A percentile compares a stretch with the other conserved stretches of the same genome.
Conservation (phyloP, 345 rosid species). For the Gynandropsis gynandra region DNA sequence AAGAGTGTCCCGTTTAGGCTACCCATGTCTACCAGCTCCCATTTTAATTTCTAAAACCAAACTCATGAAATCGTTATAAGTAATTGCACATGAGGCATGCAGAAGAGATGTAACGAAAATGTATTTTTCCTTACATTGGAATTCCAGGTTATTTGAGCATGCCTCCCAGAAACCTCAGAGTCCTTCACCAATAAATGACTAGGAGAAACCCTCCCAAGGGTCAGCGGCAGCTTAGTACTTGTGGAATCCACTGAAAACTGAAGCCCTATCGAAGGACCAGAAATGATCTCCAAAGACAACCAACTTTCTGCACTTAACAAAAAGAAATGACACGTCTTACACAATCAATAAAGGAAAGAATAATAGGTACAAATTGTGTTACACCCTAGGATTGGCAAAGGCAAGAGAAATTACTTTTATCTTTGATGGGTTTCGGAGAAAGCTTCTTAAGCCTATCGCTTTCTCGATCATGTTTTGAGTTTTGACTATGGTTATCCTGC, state of each 20-base stretch:
- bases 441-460: conserved; percentile 30
- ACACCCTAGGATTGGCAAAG: conserved; percentile 21
- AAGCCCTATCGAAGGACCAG: conserved; percentile 80
- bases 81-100: conserved; percentile 16
- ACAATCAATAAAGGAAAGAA: conserved; percentile 26
- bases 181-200: conserved; percentile 71
- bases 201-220: conserved; percentile 82
- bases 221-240: conserved; percentile 64
- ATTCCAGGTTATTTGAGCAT: conserved; percentile 94
- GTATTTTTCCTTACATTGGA: conserved; percentile 42
- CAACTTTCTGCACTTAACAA: conserved; percentile 93
- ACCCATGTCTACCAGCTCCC: conserved; percentile 98
- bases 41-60: conserved; percentile 67
- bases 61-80: conserved; percentile 6
- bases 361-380: conserved; percentile 8
- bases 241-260: conserved; percentile 47
- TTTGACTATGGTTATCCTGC: conserved; percentile 34
- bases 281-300: conserved; percentile 74
- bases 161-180: conserved; percentile 94
- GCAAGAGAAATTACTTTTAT: conserved; percentile 65
- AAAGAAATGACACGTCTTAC: conserved; percentile 41
- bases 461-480: conserved; percentile 24
- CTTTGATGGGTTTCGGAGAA: conserved; percentile 32
- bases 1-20: conserved; percentile 93
- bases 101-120: conserved; percentile 20